Percentiles rank a stretch among this genome's conserved stretches.
phyloP scores from a whole-genome alignment of 1,139 yeast genomes.

The Meyerozyma carpophila region DNA sequence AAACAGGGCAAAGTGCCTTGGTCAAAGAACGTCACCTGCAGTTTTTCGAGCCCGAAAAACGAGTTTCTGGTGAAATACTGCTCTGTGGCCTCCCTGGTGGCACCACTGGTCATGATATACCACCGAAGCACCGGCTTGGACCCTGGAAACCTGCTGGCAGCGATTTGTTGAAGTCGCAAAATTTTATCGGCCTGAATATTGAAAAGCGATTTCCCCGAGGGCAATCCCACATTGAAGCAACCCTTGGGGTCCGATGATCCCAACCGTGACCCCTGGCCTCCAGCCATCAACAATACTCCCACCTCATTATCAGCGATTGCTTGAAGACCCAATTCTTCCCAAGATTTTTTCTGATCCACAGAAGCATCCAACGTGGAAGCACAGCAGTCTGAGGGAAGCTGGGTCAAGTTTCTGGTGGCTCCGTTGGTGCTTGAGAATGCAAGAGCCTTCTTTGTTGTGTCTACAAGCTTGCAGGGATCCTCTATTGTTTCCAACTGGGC shows the following conservation, averaged over 20 bases:
- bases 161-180: conserved; percentile 53
- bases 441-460: conserved; percentile 47
- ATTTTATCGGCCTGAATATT: conserved; percentile 92
- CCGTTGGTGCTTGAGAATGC: conserved; percentile 32
- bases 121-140: conserved; percentile 51
- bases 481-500: conserved; percentile 35
- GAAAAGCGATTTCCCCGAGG: conserved; percentile 78
- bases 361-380: conserved; percentile 45
- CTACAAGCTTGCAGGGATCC: conserved; percentile 36
- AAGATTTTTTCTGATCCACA: conserved; percentile 25
- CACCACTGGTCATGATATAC: conserved; percentile 96
- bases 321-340: conserved; percentile 59
- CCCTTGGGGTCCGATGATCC: conserved; percentile 93
- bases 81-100: conserved; percentile 78
- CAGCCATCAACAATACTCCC: conserved; percentile 90
- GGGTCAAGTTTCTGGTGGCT: conserved; percentile 35
- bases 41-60: conserved; percentile 62
- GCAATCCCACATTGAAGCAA: conserved; percentile 81
- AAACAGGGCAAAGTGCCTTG: conserved; percentile 97
- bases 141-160: conserved; percentile 28
- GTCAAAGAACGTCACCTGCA: conserved; percentile 73
- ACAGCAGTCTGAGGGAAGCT: conserved; percentile 45
- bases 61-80: conserved; percentile 53
- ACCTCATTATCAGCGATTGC: conserved; percentile 71
- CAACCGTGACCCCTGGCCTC: conserved; percentile 95